These are phyloP conservation scores for Rubus parviflorus DNA, from an alignment of 306 rosid genomes.

Conservation along the genomic window DNA sequence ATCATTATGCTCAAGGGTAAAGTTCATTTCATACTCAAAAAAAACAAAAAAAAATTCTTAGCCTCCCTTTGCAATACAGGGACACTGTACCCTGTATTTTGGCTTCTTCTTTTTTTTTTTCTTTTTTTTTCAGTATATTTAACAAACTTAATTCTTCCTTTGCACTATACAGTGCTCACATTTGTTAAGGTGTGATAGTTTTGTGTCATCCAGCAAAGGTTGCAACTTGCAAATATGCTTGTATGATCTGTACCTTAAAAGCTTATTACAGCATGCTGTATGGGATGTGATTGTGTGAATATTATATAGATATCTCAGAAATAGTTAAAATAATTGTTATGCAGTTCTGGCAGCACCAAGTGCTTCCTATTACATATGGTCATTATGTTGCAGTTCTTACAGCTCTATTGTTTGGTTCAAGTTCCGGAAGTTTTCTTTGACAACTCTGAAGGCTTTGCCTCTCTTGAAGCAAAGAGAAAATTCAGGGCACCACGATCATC, in stretches of 20 bases:
- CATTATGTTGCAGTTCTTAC: background rate
- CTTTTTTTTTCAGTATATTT: background rate
- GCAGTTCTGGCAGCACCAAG: background rate
- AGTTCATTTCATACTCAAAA: background rate
- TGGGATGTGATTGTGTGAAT: background rate
- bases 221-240: background rate
- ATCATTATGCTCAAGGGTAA: background rate
- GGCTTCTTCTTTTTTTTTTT: background rate
- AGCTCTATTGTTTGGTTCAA: background rate
- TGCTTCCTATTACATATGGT: background rate
- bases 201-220: background rate
- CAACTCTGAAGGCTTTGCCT: constrained; percentile 75
- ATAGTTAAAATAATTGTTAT: background rate
- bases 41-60: background rate
- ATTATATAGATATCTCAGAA: too few relatives aligned
- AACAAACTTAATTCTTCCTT: background rate
- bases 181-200: constrained; percentile 11
- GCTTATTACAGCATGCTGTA: background rate
- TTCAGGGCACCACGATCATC: constrained; percentile 79
- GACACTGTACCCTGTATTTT: constrained; percentile 7
- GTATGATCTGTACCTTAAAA: background rate
- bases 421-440: constrained; percentile 46
- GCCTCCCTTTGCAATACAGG: constrained; percentile 19
- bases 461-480: constrained; percentile 87
- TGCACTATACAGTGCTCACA: background rate